A percentile compares a stretch with the other conserved stretches of the same genome.
Evolutionary conservation across 2,329 filamentous ascomycete genomes (phyloP).

Genomic region (Exophiala dermatitidis): DNA sequence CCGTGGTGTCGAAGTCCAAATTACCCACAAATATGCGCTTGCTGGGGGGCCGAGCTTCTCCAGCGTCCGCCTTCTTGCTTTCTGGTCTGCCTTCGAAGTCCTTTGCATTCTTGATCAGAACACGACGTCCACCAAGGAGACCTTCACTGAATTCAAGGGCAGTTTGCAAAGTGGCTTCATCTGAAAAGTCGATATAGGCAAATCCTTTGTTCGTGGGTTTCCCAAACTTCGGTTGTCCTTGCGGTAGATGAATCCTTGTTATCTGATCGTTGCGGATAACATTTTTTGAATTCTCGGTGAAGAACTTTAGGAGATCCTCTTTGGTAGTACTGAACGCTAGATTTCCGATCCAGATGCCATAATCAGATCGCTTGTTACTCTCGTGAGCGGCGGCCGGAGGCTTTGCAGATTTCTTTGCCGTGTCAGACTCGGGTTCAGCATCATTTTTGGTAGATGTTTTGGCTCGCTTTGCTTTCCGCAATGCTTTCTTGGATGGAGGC

Average conservation of each 20-base stretch:
- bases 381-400: constrained; percentile 32
- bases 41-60: constrained; percentile 56
- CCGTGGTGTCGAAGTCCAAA: constrained; percentile 70
- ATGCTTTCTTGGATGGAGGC: constrained; percentile 87
- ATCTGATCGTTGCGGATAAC: constrained; percentile 58
- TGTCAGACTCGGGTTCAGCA: constrained; percentile 27
- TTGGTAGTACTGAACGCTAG: constrained; percentile 75
- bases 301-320: constrained; percentile 67
- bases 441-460: constrained; percentile 7
- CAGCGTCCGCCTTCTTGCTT: constrained; percentile 37
- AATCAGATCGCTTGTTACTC: constrained; percentile 55
- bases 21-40: constrained; percentile 88
- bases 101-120: constrained; percentile 89
- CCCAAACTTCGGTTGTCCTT: constrained; percentile 44
- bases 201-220: constrained; percentile 79
- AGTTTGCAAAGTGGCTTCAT: constrained; percentile 59
- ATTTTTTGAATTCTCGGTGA: constrained; percentile 36
- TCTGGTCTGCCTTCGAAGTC: constrained; percentile 84
- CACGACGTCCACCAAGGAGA: constrained; percentile 64
- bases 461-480: constrained; percentile 78
- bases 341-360: constrained; percentile 95
- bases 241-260: constrained; percentile 76
- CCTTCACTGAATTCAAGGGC: constrained; percentile 83
- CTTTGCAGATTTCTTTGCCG: not conserved
- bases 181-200: constrained; percentile 87